Evolutionary conservation across 2,329 filamentous ascomycete species (phyloP).

Genomic region (Cladophialophora exuberans): DNA sequence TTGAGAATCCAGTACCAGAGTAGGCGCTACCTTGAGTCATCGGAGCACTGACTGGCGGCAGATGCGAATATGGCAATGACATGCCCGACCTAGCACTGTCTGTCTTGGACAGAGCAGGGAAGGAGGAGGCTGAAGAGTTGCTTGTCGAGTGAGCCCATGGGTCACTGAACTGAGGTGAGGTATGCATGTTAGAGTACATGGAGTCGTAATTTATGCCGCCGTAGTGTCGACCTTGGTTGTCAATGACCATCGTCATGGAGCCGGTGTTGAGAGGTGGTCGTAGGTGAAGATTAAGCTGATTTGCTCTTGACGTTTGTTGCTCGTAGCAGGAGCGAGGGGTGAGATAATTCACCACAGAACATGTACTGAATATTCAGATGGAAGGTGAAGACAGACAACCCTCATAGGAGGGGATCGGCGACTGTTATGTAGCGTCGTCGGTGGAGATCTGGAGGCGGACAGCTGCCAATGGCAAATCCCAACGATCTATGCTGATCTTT

Average conservation of each 20-base stretch:
- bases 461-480: slow-evolving; percentile 24
- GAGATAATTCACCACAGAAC: background rate
- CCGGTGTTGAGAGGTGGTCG: slow-evolving; percentile 15
- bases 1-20: slow-evolving; percentile 63
- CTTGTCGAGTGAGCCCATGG: slow-evolving; percentile 72
- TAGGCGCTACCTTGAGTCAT: slow-evolving; percentile 71
- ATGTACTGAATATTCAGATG: too few species aligned
- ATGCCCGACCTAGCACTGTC: slow-evolving; percentile 62
- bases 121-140: slow-evolving; percentile 56
- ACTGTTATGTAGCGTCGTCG: slow-evolving; percentile 31
- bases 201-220: slow-evolving; percentile 78
- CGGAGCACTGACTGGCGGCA: slow-evolving; percentile 73
- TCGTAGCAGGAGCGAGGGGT: background rate
- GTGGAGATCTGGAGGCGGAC: slow-evolving; percentile 25
- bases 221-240: slow-evolving; percentile 82
- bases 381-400: slow-evolving; percentile 21
- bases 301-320: background rate
- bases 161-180: slow-evolving; percentile 78
- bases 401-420: slow-evolving; percentile 28
- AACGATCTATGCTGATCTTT: slow-evolving; percentile 28
- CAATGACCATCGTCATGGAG: slow-evolving; percentile 90
- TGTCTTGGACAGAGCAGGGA: slow-evolving; percentile 62
- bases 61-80: slow-evolving; percentile 71
- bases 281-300: background rate
- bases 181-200: slow-evolving; percentile 66